phyloP scores from a whole-genome alignment of 352 stramenopile genomes.

The Globisporangium ultimum region DNA sequence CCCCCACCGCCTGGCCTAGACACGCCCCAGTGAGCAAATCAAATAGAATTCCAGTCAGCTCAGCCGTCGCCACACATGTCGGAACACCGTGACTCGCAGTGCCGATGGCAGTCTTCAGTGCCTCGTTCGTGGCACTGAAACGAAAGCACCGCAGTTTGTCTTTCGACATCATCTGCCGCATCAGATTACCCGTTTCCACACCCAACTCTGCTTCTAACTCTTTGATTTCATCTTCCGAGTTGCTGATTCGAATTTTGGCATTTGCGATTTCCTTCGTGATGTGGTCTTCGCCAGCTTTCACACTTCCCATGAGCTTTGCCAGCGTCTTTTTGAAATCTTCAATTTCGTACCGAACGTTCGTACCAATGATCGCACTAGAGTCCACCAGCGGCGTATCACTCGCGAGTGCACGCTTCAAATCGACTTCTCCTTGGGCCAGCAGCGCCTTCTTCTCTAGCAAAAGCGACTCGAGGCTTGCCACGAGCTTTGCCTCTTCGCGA shows the following conservation, averaged over 20 bases:
- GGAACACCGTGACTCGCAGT: slow-evolving; percentile 62
- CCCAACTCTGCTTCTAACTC: slow-evolving; percentile 61
- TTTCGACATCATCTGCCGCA: slow-evolving; percentile 66
- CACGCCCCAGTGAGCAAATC: slow-evolving; percentile 67
- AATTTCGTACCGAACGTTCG: slow-evolving; percentile 59
- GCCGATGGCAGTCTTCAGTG: slow-evolving; percentile 68
- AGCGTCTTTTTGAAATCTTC: slow-evolving; percentile 80
- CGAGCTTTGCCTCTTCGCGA: slow-evolving; percentile 52
- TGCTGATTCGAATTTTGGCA: slow-evolving; percentile 57
- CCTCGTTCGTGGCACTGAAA: slow-evolving; percentile 72
- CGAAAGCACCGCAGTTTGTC: slow-evolving; percentile 66
- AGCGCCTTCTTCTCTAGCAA: slow-evolving; percentile 54
- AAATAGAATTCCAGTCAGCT: slow-evolving; percentile 49
- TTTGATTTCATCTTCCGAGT: slow-evolving; percentile 63
- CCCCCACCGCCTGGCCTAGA: slow-evolving; percentile 56
- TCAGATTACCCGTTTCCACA: slow-evolving; percentile 66
- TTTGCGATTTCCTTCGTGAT: slow-evolving; percentile 63
- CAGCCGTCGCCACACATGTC: slow-evolving; percentile 53
- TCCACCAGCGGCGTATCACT: slow-evolving; percentile 69
- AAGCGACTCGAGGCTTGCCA: slow-evolving; percentile 47
- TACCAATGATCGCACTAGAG: slow-evolving; percentile 56
- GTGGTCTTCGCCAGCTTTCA: slow-evolving; percentile 54
- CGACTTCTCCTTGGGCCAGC: slow-evolving; percentile 50
- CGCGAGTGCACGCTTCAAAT: slow-evolving; percentile 60
- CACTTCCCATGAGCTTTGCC: slow-evolving; percentile 55